Evolutionary conservation across 75 land plant genomes (phyloP).

Genomic region (Isoetes taiwanensis): DNA sequence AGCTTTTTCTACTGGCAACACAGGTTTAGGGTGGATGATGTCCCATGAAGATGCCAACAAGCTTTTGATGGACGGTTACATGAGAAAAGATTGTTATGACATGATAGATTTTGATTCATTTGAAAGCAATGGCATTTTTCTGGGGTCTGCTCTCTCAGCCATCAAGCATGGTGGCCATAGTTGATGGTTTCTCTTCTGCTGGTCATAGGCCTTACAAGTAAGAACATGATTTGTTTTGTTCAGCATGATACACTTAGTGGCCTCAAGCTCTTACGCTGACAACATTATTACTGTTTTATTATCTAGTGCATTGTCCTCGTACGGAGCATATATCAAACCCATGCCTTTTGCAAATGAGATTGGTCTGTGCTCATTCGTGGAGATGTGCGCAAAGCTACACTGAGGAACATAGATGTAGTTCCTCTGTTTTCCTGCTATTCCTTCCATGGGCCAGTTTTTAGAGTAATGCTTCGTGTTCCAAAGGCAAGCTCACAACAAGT

Average conservation of each 20-base stretch:
- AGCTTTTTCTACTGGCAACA: too few species aligned
- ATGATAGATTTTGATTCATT: conserved; percentile 81
- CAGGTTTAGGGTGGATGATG: conserved; percentile 61
- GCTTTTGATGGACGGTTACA: conserved; percentile 40
- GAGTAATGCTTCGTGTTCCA: conserved; percentile 76
- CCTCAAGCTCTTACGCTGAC: too few species aligned
- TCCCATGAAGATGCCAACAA: conserved; percentile 57
- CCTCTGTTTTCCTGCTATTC: conserved; percentile 90
- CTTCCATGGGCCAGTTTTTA: conserved; percentile 84
- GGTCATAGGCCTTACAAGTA: conserved; percentile 81
- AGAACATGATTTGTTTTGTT: too few species aligned
- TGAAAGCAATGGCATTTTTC: conserved; percentile 62
- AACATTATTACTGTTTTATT: too few species aligned
- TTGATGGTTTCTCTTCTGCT: conserved; percentile 79
- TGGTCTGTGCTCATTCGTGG: conserved; percentile 91
- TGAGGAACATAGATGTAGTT: conserved; percentile 36
- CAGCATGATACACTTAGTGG: too few species aligned
- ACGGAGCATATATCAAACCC: conserved; percentile 74
- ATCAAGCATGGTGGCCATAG: conserved; percentile 51
- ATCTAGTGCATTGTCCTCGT: conserved; percentile 66
- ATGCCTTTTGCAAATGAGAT: conserved; percentile 86
- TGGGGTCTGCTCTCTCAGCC: conserved; percentile 54
- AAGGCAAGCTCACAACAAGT: too few species aligned
- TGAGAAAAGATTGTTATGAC: conserved; percentile 56
- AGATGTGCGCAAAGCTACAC: conserved; percentile 69